Conservation (phyloP, 306 rosid species). For the Cicer yamashitae region DNA sequence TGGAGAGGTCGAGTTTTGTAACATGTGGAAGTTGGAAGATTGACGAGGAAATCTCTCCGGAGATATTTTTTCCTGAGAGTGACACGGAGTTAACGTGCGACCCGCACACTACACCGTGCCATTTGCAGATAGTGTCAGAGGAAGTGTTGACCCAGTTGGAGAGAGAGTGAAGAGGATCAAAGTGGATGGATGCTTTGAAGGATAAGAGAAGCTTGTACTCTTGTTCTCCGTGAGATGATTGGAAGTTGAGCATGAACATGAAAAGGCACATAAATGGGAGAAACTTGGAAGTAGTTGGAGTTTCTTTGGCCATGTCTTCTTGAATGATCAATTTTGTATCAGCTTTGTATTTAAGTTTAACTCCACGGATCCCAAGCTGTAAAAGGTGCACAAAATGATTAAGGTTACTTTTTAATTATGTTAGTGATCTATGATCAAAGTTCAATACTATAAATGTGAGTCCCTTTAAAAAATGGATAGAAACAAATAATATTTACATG, state of each 20-base stretch:
- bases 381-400: slow-evolving; percentile 47
- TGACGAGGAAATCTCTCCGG: slow-evolving; percentile 59
- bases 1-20: slow-evolving; percentile 69
- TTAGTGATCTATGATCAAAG: slow-evolving; percentile 23
- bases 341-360: slow-evolving; percentile 41
- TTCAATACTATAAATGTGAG: neutral
- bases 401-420: slow-evolving; percentile 38
- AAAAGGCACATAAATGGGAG: slow-evolving; percentile 46
- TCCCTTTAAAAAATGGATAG: neutral
- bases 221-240: slow-evolving; percentile 49
- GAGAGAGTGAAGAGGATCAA: slow-evolving; percentile 69
- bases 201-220: slow-evolving; percentile 68
- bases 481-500: neutral
- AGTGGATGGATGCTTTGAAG: slow-evolving; percentile 71
- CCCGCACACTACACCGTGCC: slow-evolving; percentile 76
- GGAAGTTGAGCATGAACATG: slow-evolving; percentile 48
- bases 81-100: slow-evolving; percentile 52
- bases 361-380: slow-evolving; percentile 67
- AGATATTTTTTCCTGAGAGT: slow-evolving; percentile 69
- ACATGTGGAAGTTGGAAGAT: slow-evolving; percentile 59
- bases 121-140: slow-evolving; percentile 53
- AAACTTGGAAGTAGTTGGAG: slow-evolving; percentile 39
- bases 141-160: slow-evolving; percentile 66
- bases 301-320: slow-evolving; percentile 62
- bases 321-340: slow-evolving; percentile 42